Base-by-base conservation (phyloP, 2,329 filamentous ascomycete genomes). In the Apiospora saccharicola region DNA sequence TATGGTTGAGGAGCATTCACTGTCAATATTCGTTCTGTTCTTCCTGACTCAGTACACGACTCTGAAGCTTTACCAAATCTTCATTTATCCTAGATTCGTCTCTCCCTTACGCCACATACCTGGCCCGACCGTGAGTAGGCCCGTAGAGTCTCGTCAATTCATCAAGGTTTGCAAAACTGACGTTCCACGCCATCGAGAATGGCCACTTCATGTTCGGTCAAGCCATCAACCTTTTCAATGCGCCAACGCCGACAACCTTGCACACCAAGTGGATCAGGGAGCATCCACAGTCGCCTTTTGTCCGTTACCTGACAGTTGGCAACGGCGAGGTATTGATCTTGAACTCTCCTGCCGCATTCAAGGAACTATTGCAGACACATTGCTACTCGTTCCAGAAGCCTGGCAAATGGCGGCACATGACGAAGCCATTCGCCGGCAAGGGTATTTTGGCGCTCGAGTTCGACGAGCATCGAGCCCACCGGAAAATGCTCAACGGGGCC, bases 391-490 rank as follows among this genome's bases (percentile, higher is more conserved):
- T 61, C 6, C 8, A 22, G 30, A 61, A 61, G 6, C 53, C 53
- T 7, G 53, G 37, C 30, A 5, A 8, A 13, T 13, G 7, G 8
- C n/a, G 22, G 5, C 22, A 16, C 10, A 16, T 53, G 24, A n/a
- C 26, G 12, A 13, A 4, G 10, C 49, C 13, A 24, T 14, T 53
- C 12, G 12, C 12, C n/a, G 24, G n/a, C 49, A 24, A 53, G 10
- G 14, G 24, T 4, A 53, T 82, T 0, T 74, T 85, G 3, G 77
- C 81, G 47, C 75, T 79, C 14, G 81, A 84, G 68, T 81, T 80
- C 19, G 80, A 81, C 14, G 75, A 79, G 67, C 83, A 85, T 68
- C 79, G 77, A 49, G 75, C 79, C 61, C 83, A 85, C 69, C 79
- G 77, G 51, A 80, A 78, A n/a, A 74, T 81, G 70, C 73, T 85